phyloP scores from a whole-genome alignment of 192 early-diverging fungal species.

The Entophlyctis helioformis region DNA sequence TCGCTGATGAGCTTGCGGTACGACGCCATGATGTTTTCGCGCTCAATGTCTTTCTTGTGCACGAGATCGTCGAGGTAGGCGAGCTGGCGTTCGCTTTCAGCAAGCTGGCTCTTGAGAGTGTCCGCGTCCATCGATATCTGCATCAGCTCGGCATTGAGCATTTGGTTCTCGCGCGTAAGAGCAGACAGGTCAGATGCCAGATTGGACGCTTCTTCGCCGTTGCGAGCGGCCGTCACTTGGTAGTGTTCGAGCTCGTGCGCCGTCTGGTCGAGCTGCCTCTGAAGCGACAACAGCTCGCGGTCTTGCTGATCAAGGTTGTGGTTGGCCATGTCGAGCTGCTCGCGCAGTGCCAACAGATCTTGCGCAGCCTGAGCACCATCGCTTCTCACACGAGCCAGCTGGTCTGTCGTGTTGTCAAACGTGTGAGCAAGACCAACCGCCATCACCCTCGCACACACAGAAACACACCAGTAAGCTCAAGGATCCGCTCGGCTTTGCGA shows the following conservation, averaged over 20 bases:
- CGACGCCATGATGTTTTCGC: conserved; percentile 24
- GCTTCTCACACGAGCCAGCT: no score
- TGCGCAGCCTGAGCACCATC: conserved; percentile 7
- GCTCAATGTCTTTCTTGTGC: conserved; percentile 30
- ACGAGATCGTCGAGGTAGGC: conserved; percentile 29
- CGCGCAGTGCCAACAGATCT: conserved; percentile 9
- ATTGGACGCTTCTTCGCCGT: conserved; percentile 10
- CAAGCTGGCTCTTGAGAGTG: conserved; percentile 16
- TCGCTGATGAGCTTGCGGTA: conserved; percentile 35
- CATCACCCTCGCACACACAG: no score
- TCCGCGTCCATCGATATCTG: conserved; percentile 18
- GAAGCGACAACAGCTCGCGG: conserved; percentile 1
- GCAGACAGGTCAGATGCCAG: conserved; percentile 27
- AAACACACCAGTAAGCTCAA: no score
- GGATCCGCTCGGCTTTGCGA: conserved; percentile 13
- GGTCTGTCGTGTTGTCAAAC: no score
- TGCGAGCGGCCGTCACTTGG: neutral
- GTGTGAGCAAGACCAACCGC: no score
- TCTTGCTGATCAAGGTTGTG: conserved; percentile 28
- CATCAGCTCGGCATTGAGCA: conserved; percentile 20
- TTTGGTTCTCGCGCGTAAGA: conserved; percentile 32
- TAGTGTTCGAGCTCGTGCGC: neutral
- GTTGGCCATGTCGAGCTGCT: conserved; percentile 17
- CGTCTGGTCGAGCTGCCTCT: conserved; percentile 3
- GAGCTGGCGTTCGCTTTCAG: conserved; percentile 32